A percentile compares a stretch with the other conserved stretches of the same genome.
These are phyloP conservation scores for Hericium erinaceus DNA, from an alignment of 768 basidiomycete species.

Conservation along the genomic window DNA sequence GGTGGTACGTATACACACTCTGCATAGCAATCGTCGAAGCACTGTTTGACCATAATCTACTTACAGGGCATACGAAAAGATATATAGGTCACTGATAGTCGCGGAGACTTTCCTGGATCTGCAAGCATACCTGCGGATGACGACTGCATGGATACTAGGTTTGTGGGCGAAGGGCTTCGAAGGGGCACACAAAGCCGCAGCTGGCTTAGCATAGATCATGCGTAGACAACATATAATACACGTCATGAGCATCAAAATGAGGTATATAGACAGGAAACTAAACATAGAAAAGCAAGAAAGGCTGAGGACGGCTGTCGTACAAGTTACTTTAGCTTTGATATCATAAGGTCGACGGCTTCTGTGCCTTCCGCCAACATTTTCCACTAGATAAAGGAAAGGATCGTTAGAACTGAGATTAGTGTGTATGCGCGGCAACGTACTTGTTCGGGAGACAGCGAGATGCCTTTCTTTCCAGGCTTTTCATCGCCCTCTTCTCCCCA, in stretches of 20 bases:
- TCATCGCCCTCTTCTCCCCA: constrained; percentile 43
- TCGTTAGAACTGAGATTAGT: neutral
- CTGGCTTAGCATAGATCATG: constrained; percentile 30
- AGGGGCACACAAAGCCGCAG: constrained; percentile 64
- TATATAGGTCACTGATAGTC: constrained; percentile 40
- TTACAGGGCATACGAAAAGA: constrained; percentile 49
- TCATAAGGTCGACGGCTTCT: neutral
- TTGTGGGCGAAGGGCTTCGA: constrained; percentile 47
- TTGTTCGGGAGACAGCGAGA: constrained; percentile 57
- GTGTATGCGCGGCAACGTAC: constrained; percentile 26
- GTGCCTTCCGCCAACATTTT: constrained; percentile 5
- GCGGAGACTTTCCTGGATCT: constrained; percentile 58
- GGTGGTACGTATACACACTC: constrained; percentile 48
- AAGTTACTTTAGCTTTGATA: constrained; percentile 1
- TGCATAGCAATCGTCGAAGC: neutral
- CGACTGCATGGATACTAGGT: constrained; percentile 56
- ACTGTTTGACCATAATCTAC: constrained; percentile 3
- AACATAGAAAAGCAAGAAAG: constrained; percentile 14
- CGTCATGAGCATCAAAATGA: constrained; percentile 3
- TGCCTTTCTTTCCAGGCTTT: constrained; percentile 79
- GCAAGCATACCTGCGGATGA: constrained; percentile 45
- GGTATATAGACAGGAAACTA: constrained; percentile 3
- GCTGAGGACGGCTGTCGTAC: constrained; percentile 23
- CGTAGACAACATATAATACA: constrained; percentile 11
- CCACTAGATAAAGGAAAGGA: constrained; percentile 28